Evolutionary conservation across 78 protist species (phyloP).

Genomic region (Speleostelium caveatum): DNA sequence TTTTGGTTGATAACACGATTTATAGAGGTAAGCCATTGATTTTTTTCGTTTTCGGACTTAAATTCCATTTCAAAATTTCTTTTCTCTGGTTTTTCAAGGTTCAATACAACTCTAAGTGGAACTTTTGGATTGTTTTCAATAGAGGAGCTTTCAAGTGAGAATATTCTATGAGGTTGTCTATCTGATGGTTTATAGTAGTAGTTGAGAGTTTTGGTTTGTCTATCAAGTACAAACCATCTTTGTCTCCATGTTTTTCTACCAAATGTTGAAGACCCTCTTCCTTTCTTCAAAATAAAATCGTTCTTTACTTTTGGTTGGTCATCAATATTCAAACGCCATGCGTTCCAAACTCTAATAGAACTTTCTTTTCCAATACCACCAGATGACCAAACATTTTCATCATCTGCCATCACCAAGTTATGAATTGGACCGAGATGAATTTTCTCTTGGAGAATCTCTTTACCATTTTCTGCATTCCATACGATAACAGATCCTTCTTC

Average conservation of each 20-base stretch:
- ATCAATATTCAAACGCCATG: slow-evolving; percentile 64
- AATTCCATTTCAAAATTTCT: slow-evolving; percentile 51
- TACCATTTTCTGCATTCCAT: slow-evolving; percentile 83
- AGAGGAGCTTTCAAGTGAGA: slow-evolving; percentile 12
- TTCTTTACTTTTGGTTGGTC: slow-evolving; percentile 28
- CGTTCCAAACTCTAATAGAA: slow-evolving; percentile 60
- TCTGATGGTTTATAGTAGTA: slow-evolving; percentile 40
- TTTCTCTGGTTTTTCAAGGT: slow-evolving; percentile 8
- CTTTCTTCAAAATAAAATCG: slow-evolving; percentile 39
- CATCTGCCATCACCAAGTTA: slow-evolving; percentile 29
- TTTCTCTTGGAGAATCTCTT: slow-evolving; percentile 24
- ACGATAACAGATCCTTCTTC: slow-evolving; percentile 23
- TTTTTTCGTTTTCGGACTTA: slow-evolving; percentile 12
- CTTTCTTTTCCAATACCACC: slow-evolving; percentile 40
- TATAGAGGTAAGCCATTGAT: slow-evolving; percentile 35
- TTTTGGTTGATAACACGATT: slow-evolving; percentile 52
- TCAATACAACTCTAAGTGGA: slow-evolving; percentile 12
- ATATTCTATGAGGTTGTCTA: slow-evolving; percentile 26
- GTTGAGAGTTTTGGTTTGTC: slow-evolving; percentile 25
- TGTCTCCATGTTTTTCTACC: slow-evolving; percentile 51
- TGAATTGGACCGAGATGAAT: slow-evolving; percentile 56
- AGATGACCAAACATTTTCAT: slow-evolving; percentile 61
- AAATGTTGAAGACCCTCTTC: slow-evolving; percentile 30
- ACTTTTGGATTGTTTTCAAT: not conserved
- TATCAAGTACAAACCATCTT: slow-evolving; percentile 47